phyloP scores from a whole-genome alignment of 78 protist species.

The Dictyostelium firmibasis region DNA sequence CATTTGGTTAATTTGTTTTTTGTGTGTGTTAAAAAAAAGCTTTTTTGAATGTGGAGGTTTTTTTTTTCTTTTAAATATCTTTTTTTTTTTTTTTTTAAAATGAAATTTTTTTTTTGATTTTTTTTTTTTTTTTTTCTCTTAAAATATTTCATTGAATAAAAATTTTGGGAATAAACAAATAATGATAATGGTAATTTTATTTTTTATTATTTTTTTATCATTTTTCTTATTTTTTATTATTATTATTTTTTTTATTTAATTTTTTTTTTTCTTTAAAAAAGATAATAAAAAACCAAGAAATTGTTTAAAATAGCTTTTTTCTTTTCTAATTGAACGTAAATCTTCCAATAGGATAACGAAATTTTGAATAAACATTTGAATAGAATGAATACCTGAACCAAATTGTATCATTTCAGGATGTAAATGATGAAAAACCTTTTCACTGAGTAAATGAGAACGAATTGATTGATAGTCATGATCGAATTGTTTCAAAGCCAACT shows the following conservation, averaged over 20 bases:
- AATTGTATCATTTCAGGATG: conserved; percentile 73
- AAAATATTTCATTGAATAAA: neutral
- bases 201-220: neutral
- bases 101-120: neutral
- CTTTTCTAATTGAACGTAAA: neutral
- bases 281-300: neutral
- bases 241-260: neutral
- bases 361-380: conserved; percentile 13
- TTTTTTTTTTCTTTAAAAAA: neutral
- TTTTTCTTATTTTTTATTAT: neutral
- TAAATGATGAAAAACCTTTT: conserved; percentile 1
- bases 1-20: neutral
- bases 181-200: neutral
- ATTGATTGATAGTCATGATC: conserved; percentile 3
- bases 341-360: neutral
- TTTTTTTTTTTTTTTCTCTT: neutral
- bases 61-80: neutral
- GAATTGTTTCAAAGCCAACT: neutral
- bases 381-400: conserved; percentile 52
- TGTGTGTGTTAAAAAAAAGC: neutral
- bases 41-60: no score
- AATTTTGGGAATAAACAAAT: neutral
- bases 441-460: conserved; percentile 23
- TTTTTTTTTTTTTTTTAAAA: neutral
- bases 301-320: neutral